Evolutionary conservation across 192 early-diverging fungal genomes (phyloP).

Genomic region (Backusella westeae): DNA sequence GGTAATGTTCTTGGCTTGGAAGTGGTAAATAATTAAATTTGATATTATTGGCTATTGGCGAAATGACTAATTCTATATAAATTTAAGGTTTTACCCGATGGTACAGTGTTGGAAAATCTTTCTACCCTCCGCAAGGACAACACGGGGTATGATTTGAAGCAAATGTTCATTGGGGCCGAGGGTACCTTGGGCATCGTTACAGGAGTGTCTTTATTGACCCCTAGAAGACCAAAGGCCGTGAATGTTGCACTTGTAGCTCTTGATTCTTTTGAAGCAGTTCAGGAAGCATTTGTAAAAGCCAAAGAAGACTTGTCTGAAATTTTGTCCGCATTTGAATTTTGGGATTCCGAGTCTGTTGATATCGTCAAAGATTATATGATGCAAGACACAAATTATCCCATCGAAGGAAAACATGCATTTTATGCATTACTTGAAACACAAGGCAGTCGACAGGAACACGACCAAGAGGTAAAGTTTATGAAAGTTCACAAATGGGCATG

Average conservation of each 20-base stretch:
- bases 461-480: constrained; percentile 57
- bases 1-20: constrained; percentile 93
- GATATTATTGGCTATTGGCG: neutral
- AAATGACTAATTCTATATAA: neutral
- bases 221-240: constrained; percentile 63
- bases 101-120: constrained; percentile 80
- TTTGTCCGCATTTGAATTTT: constrained; percentile 97
- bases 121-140: constrained; percentile 93
- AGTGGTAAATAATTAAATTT: constrained; percentile 51
- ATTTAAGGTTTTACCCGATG: constrained; percentile 76
- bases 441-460: constrained; percentile 89
- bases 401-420: constrained; percentile 65
- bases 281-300: constrained; percentile 72
- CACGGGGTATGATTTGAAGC: constrained; percentile 97
- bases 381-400: constrained; percentile 56
- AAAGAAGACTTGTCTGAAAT: constrained; percentile 85
- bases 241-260: constrained; percentile 81
- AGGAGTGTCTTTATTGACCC: constrained; percentile 84
- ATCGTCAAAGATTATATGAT: constrained; percentile 73
- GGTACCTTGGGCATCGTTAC: constrained; percentile 95
- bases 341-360: constrained; percentile 72
- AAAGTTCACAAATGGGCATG: neutral
- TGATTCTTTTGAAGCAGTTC: constrained; percentile 75
- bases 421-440: constrained; percentile 92
- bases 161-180: constrained; percentile 96